Evolutionary conservation across 2,329 filamentous ascomycete species (phyloP), one percentile per base, ranked within the genome.

Genomic region (Pseudocercospora crystallina): DNA sequence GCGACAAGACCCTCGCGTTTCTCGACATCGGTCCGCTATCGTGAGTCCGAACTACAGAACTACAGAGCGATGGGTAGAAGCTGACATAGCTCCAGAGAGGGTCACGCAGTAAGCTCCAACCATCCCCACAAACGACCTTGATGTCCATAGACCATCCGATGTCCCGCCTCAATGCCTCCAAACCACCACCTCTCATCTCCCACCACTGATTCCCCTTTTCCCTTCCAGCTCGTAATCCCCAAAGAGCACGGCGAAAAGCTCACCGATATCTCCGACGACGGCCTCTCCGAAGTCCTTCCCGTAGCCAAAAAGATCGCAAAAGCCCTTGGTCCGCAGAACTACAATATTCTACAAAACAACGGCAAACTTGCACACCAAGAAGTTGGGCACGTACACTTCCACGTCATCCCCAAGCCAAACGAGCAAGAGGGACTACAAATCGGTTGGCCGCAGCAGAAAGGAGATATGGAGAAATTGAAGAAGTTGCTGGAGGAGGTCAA

Each of bases 271-370:
- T 92, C 94, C 13, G 94, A 97, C 70, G 90, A 96, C 47, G 78
- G 89, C 60, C 80, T 99, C 49, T 69, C 74, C 44, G 94, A 97
- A 73, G 80, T 99, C 53, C 75, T 99, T 79, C 86, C 89, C 37
- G 83, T 95, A 12, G 86, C 89, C 41, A 96, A 96, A 81, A 92
- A 88, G 72, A 82, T 99, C 41, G 90, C 87, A 42, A 72, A 77
- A 14, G 92, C 90, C 26, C 84, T 82, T 3, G 89, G 89, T 33
- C 85, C 87, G 3, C 76, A 78, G 44, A 81, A 97, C 71, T 99
- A 90, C 79, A 99, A 99, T 68, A 81, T 99, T 42, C 76, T 99
- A 53, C 94, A 99, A 76, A 99, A 99, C 76, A 99, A 99, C 67
- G 94, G 94, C 45, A 78, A 82, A 15, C 82, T 92, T 65, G 94